These are phyloP conservation scores for Polygonum maritimum DNA, from an alignment of 148 eudicot genomes.

Conservation along the genomic window DNA sequence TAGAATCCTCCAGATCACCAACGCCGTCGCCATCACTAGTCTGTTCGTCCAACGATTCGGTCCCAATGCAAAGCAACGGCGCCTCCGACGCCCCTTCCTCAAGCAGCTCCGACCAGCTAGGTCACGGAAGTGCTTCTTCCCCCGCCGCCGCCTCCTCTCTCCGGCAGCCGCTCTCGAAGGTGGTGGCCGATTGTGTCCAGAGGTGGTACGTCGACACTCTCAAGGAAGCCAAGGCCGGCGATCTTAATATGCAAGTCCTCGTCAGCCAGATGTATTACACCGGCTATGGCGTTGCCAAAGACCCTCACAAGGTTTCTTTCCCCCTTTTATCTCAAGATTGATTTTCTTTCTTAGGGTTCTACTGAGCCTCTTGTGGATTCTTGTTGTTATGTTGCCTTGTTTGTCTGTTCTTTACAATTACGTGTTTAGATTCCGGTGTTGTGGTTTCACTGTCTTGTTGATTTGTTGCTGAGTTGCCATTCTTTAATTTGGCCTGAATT, in stretches of 20 bases:
- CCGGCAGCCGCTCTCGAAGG: conserved; percentile 40
- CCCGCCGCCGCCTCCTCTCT: conserved; percentile 11
- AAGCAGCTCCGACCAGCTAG: conserved; percentile 8
- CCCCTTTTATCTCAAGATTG: background rate
- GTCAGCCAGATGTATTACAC: conserved; percentile 68
- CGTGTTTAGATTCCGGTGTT: background rate
- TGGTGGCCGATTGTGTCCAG: conserved; percentile 57
- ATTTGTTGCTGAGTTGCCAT: background rate
- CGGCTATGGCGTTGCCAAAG: conserved; percentile 64
- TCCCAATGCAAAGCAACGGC: conserved; percentile 25
- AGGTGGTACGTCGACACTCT: conserved; percentile 67
- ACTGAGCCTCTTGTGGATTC: background rate
- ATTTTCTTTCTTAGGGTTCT: background rate
- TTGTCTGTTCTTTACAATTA: background rate
- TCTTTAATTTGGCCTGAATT: background rate
- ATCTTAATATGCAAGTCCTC: conserved; percentile 67
- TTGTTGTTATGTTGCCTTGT: background rate
- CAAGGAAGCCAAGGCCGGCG: conserved; percentile 65
- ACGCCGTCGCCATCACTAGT: background rate
- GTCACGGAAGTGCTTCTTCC: conserved; percentile 12
- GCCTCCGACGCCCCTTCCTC: conserved; percentile 2
- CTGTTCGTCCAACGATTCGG: background rate
- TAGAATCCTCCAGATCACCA: background rate
- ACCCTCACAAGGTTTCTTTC: conserved; percentile 48
- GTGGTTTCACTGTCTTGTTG: background rate